These are phyloP conservation scores for Coprinopsis marcescibilis DNA, from an alignment of 768 basidiomycete species.

Conservation along the genomic window DNA sequence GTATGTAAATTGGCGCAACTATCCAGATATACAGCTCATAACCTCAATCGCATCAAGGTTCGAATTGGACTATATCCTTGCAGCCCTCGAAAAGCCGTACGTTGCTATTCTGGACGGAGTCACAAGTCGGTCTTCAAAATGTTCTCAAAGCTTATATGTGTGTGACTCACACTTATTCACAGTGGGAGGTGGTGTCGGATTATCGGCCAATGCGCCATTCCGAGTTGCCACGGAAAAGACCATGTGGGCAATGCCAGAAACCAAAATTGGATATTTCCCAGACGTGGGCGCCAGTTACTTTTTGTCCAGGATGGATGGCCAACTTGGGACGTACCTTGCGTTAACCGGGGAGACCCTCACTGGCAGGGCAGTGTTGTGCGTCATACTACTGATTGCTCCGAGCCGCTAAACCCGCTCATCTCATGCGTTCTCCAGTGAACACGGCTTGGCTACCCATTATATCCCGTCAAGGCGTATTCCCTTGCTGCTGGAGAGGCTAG, in stretches of 20 bases:
- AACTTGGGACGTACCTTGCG: slow-evolving; percentile 90
- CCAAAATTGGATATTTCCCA: slow-evolving; percentile 83
- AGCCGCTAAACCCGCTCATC: background rate
- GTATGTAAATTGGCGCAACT: slow-evolving; percentile 39
- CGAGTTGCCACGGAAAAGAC: slow-evolving; percentile 93
- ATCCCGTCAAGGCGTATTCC: slow-evolving; percentile 74
- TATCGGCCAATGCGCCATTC: slow-evolving; percentile 79
- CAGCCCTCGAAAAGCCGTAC: slow-evolving; percentile 78
- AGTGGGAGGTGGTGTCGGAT: slow-evolving; percentile 97
- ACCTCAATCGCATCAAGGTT: slow-evolving; percentile 42
- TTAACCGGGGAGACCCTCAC: slow-evolving; percentile 68
- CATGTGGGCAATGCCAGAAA: slow-evolving; percentile 93
- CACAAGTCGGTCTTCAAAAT: slow-evolving; percentile 59
- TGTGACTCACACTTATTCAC: slow-evolving; percentile 5
- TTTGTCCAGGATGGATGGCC: slow-evolving; percentile 84
- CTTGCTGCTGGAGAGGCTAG: slow-evolving; percentile 62
- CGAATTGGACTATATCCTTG: slow-evolving; percentile 71
- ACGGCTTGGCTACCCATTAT: slow-evolving; percentile 92
- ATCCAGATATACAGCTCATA: slow-evolving; percentile 9
- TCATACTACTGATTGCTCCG: slow-evolving; percentile 14
- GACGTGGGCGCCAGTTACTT: slow-evolving; percentile 94
- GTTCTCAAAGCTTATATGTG: slow-evolving; percentile 6
- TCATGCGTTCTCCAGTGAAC: slow-evolving; percentile 50
- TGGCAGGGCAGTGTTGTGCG: slow-evolving; percentile 86
- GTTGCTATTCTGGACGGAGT: slow-evolving; percentile 86